phyloP scores from a whole-genome alignment of 768 basidiomycete genomes.

The Kwoniella botswanensis region DNA sequence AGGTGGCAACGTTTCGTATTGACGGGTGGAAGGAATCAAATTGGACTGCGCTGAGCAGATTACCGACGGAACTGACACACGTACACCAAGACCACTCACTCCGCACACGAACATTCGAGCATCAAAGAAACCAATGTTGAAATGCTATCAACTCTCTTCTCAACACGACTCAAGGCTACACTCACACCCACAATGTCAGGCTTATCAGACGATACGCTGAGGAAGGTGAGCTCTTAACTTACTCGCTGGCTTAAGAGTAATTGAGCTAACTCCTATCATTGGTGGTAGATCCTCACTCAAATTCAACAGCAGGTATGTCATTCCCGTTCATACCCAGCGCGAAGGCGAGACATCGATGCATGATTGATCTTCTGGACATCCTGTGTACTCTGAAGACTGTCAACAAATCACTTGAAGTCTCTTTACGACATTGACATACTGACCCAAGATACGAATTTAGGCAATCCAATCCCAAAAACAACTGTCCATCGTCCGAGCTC shows the following conservation, averaged over 20 bases:
- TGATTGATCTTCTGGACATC: too few species aligned
- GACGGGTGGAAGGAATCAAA: too few species aligned
- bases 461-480: constrained; percentile 83
- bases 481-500: constrained; percentile 73
- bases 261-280: background rate
- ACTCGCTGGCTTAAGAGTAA: background rate
- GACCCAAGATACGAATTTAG: constrained; percentile 9
- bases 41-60: too few species aligned
- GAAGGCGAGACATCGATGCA: too few species aligned
- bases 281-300: constrained; percentile 78
- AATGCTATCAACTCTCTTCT: background rate
- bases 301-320: constrained; percentile 76
- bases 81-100: background rate
- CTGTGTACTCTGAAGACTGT: too few species aligned
- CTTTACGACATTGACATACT: too few species aligned
- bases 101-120: background rate
- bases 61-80: constrained; percentile 8
- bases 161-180: background rate
- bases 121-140: background rate
- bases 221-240: constrained; percentile 65
- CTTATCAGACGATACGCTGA: constrained; percentile 78
- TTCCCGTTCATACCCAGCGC: background rate
- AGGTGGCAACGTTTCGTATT: too few species aligned
- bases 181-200: constrained; percentile 61
- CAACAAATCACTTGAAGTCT: background rate